Base-by-base conservation (phyloP, 2,329 filamentous ascomycete species). In the Alternaria longipes region DNA sequence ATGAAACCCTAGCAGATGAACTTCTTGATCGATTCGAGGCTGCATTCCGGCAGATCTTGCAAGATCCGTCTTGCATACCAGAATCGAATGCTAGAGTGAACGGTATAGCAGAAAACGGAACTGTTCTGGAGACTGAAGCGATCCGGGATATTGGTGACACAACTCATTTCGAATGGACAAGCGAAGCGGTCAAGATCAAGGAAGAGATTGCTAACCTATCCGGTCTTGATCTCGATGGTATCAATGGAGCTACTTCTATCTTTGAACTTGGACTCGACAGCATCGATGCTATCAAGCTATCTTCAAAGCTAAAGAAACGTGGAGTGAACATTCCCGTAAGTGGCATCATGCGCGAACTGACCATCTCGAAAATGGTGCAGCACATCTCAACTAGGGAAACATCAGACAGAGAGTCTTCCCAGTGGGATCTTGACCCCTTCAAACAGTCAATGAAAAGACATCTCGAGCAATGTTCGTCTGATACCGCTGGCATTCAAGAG, bases 241-340 rank as follows among this genome's bases (percentile, higher is more conserved):
- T 97, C 38, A 75, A 80, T 2, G 85, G 86, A 53, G 78, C 82
- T 7, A 87, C 87, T 0, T 90, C 90, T 0, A 87, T 97, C 11
- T 89, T 96, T 40, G 89, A 94, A 68, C 84, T 97, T 32, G 94
- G 94, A 0, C 84, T 97, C 7, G 94, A 97, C 81, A 97, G 94
- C 71, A 96, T 97, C 59, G 94, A 97, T 77, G 87, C 91, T 2
- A 94, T 97, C 76, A 96, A 93, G 70, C 81, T 97, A 0, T 90
- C 91, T 0, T 89, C 92, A 0, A 85, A 88, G 54, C 82, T 97
- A 2, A 90, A 86, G 64, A 86, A 84, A 45, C 78, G 79, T 5
- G 85, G 84, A 0, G 80, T 95, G 20, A 74, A 80, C 0, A 75
- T 97, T 11, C 81, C 89, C 0, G 88, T 94, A n/a, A 91, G 92